phyloP scores from a whole-genome alignment of 768 basidiomycete genomes.

The Amanita fuliginea region DNA sequence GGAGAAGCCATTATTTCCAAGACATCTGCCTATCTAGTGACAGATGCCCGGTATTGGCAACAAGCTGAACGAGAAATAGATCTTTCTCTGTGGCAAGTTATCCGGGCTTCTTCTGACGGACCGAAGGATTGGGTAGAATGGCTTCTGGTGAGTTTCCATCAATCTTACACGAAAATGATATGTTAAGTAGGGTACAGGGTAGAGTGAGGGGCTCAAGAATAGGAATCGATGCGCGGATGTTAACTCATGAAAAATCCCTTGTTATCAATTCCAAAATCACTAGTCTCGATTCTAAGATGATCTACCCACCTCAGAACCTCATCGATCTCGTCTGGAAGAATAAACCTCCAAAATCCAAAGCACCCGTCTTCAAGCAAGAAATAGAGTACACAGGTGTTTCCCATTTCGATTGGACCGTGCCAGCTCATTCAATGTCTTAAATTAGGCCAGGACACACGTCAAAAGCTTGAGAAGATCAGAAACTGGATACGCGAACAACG shows the following conservation, averaged over 20 bases:
- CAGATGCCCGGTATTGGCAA: slow-evolving; percentile 77
- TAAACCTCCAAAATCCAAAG: slow-evolving; percentile 59
- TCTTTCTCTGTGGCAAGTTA: slow-evolving; percentile 52
- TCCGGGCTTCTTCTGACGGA: slow-evolving; percentile 29
- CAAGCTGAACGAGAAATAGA: slow-evolving; percentile 68
- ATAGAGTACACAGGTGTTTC: slow-evolving; percentile 53
- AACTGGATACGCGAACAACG: slow-evolving; percentile 58
- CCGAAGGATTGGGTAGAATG: slow-evolving; percentile 76
- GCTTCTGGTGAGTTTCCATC: slow-evolving; percentile 39
- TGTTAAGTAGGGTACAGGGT: slow-evolving; percentile 10
- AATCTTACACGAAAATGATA: not conserved
- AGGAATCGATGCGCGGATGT: slow-evolving; percentile 79
- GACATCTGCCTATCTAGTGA: slow-evolving; percentile 60
- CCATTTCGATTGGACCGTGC: not conserved
- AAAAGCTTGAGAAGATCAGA: slow-evolving; percentile 63
- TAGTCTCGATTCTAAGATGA: slow-evolving; percentile 48
- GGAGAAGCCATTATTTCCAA: slow-evolving; percentile 64
- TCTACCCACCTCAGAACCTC: slow-evolving; percentile 76
- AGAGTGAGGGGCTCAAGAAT: slow-evolving; percentile 41
- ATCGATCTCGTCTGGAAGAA: slow-evolving; percentile 76
- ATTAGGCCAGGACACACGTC: slow-evolving; percentile 44
- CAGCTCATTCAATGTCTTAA: not conserved
- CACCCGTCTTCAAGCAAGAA: slow-evolving; percentile 55
- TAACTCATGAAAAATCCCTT: slow-evolving; percentile 62
- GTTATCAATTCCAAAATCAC: slow-evolving; percentile 46